phyloP scores from a whole-genome alignment of 805 yeast species.

The Zygosaccharomyces bisporus region DNA sequence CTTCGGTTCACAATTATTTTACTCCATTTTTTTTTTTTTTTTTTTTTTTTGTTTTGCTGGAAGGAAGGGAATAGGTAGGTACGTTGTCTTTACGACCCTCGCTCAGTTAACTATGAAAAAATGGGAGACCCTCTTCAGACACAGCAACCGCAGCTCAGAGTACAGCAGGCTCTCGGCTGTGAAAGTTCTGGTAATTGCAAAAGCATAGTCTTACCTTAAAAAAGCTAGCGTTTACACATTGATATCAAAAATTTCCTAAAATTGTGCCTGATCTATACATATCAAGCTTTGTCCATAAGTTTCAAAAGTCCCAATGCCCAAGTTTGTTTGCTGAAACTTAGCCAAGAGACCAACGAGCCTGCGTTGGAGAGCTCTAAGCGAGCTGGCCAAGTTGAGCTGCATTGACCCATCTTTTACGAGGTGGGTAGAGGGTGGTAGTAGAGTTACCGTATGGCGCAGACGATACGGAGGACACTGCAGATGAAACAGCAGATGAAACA shows the following conservation, averaged over 20 bases:
- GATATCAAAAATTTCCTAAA: not conserved
- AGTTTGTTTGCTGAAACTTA: not conserved
- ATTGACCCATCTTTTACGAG: too few species aligned
- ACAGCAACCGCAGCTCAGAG: too few species aligned
- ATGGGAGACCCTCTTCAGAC: too few species aligned
- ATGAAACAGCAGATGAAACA: slow-evolving; percentile 3
- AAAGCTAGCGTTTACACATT: slow-evolving; percentile 3
- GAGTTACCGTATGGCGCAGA: not conserved
- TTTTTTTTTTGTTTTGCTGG: too few species aligned
- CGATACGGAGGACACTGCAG: not conserved
- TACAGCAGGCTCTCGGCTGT: too few species aligned
- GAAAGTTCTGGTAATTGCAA: too few species aligned
- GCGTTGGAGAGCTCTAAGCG: slow-evolving; percentile 6
- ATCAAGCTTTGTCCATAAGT: not conserved
- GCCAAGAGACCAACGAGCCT: slow-evolving; percentile 8
- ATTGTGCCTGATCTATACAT: not conserved
- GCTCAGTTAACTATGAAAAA: too few species aligned
- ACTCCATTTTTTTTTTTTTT: too few species aligned
- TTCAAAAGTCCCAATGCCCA: slow-evolving; percentile 3
- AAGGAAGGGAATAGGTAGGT: too few species aligned
- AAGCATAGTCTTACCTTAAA: not conserved
- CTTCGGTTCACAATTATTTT: too few species aligned
- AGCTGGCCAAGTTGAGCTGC: not conserved
- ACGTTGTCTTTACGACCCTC: too few species aligned
- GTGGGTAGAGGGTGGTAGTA: too few species aligned